phyloP scores from a whole-genome alignment of 164 flowering plant species.

The Pachysandra terminalis region DNA sequence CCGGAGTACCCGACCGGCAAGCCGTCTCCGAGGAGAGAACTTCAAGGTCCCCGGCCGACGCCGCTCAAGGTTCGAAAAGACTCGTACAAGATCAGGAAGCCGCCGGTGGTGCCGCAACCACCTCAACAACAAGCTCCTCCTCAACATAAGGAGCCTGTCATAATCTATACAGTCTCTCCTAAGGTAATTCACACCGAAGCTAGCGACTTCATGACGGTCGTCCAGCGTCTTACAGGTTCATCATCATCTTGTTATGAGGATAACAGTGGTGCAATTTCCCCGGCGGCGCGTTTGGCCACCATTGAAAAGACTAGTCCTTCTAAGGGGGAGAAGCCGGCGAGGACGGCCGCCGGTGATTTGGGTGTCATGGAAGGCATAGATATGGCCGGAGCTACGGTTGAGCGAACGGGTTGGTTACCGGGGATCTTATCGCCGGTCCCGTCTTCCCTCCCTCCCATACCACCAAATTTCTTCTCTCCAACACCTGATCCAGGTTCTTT shows the following conservation, averaged over 20 bases:
- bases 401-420: conserved; percentile 22
- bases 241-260: conserved; percentile 18
- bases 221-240: conserved; percentile 41
- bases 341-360: no score
- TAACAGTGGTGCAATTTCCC: conserved; percentile 18
- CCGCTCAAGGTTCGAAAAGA: conserved; percentile 50
- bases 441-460: conserved; percentile 46
- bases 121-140: conserved; percentile 18
- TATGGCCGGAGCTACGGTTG: conserved; percentile 15
- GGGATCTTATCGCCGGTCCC: conserved; percentile 88
- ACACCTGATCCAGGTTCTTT: conserved; percentile 25
- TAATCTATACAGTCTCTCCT: conserved; percentile 56
- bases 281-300: conserved; percentile 17
- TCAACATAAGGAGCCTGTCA: conserved; percentile 44
- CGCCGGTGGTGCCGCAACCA: conserved; percentile 37
- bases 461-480: conserved; percentile 63
- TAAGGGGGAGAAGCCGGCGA: conserved; percentile 1
- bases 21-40: conserved; percentile 32
- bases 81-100: conserved; percentile 62
- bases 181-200: conserved; percentile 44
- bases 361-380: conserved; percentile 13
- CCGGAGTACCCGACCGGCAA: conserved; percentile 17
- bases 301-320: conserved; percentile 5
- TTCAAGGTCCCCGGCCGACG: conserved; percentile 53
- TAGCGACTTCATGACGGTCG: conserved; percentile 40